Base-by-base conservation (phyloP, 495 filamentous ascomycete species). In the Lasiosphaeriaceae sp. region DNA sequence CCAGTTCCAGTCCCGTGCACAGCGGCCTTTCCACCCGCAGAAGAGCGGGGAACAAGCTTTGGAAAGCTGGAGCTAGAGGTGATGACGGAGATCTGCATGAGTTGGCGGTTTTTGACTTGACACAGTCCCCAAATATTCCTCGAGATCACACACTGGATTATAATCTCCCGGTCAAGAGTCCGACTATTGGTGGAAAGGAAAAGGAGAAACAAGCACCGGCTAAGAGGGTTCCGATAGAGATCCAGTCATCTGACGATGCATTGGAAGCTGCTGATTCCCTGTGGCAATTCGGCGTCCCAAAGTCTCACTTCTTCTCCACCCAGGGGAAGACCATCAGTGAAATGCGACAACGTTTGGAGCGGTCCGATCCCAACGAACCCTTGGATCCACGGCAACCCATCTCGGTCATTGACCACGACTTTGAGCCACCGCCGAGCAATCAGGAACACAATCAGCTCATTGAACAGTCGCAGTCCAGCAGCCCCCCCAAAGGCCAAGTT, bases 1-100 rank as follows among this genome's bases (percentile, higher is more conserved):
- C 56, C 39, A 74, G 46, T 45, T 62, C 58, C 24, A 76, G 54
- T 39, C 68, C 60, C 19, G 57, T 62, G 26, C 59, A 47, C 44
- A 71, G 66, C 56, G 70, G 62, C 46, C 56, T 70, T 24, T 59
- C 67, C 7, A 52, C 56, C 20, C 53, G 57, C 3, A 63, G 19
- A 29, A 56, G 43, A 31, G 31, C 35, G 22, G 48, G 47, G 17
- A 45, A 51, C 51, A 73, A 62, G 50, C 70, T 92, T 22, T 95
- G 90, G 90, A 74, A 77, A 41, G 86, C 84, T 56, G 84, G 83
- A 6, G 79, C 88, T 35, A 80, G 90, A 56, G 84, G 87, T 65
- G 66, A 68, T 0, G 74, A 82, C 26, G 87, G 88, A 1, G 76
- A 80, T 29, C 60, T 92, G 26, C 65, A 87, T 39, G 79, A 83